These are phyloP conservation scores for Syzygium aromaticum DNA, from an alignment of 345 rosid genomes.

Conservation along the genomic window DNA sequence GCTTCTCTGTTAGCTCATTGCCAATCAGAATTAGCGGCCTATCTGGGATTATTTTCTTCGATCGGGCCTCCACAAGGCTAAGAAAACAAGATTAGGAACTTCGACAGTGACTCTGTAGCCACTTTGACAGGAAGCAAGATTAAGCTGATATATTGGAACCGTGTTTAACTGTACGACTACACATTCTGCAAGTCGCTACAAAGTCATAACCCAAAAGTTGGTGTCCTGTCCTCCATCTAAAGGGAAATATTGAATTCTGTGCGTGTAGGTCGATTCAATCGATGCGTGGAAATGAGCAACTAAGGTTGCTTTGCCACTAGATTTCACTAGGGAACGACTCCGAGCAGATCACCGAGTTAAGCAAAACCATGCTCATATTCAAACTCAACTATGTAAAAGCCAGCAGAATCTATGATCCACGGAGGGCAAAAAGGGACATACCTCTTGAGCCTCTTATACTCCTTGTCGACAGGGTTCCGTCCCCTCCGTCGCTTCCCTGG, in stretches of 20 bases:
- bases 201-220: background rate
- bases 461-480: conserved; percentile 55
- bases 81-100: background rate
- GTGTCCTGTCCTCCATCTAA: no score
- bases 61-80: background rate
- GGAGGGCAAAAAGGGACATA: background rate
- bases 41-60: background rate
- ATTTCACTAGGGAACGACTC: background rate
- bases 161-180: background rate
- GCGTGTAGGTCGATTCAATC: background rate
- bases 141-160: background rate
- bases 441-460: conserved; percentile 64
- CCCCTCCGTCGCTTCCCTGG: conserved; percentile 39
- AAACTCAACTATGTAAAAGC: background rate
- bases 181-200: background rate
- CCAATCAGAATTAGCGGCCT: background rate
- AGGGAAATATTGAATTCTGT: background rate
- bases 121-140: background rate
- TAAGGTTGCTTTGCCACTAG: background rate
- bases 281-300: background rate
- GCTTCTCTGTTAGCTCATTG: background rate
- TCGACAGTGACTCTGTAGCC: background rate
- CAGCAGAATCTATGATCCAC: background rate
- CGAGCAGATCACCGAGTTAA: background rate
- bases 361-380: background rate